Evolutionary conservation across 2,329 filamentous ascomycete species (phyloP).

Genomic region (Hypoxylon sp.): DNA sequence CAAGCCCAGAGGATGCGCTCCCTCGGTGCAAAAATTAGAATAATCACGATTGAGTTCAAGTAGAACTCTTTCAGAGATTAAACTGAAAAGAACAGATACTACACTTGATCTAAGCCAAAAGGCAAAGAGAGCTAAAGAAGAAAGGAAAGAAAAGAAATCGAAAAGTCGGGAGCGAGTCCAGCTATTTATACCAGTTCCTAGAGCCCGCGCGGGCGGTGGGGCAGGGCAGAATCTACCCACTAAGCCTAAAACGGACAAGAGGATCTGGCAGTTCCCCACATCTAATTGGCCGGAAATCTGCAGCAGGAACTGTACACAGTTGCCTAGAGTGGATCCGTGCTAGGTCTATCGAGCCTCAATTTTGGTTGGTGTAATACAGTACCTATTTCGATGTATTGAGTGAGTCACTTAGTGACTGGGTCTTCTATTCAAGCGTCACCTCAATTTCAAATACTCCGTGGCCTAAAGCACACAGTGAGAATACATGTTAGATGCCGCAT

Average conservation of each 20-base stretch:
- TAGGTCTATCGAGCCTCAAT: neutral
- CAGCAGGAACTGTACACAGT: neutral
- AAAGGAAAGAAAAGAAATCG: constrained; percentile 28
- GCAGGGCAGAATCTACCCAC: constrained; percentile 6
- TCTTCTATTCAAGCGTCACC: too few species aligned
- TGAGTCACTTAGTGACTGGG: too few species aligned
- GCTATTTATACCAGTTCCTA: constrained; percentile 4
- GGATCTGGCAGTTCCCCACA: neutral
- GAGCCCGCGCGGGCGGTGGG: constrained; percentile 5
- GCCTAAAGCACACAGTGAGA: too few species aligned
- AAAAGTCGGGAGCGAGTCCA: neutral
- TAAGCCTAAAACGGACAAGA: neutral
- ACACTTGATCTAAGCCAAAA: constrained; percentile 45
- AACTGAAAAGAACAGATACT: constrained; percentile 46
- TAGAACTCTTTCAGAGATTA: constrained; percentile 44
- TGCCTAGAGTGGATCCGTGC: neutral
- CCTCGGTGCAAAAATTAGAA: constrained; percentile 40
- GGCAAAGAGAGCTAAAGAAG: constrained; percentile 43
- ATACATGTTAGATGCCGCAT: too few species aligned
- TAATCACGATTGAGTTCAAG: constrained; percentile 42
- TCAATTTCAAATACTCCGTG: too few species aligned
- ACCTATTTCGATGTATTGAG: neutral
- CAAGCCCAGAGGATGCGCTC: constrained; percentile 41
- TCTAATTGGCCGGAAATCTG: constrained; percentile 17
- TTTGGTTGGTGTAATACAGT: neutral